These are phyloP conservation scores for Chaetomium globosum DNA, from an alignment of 2,329 filamentous ascomycete genomes.

Conservation along the genomic window DNA sequence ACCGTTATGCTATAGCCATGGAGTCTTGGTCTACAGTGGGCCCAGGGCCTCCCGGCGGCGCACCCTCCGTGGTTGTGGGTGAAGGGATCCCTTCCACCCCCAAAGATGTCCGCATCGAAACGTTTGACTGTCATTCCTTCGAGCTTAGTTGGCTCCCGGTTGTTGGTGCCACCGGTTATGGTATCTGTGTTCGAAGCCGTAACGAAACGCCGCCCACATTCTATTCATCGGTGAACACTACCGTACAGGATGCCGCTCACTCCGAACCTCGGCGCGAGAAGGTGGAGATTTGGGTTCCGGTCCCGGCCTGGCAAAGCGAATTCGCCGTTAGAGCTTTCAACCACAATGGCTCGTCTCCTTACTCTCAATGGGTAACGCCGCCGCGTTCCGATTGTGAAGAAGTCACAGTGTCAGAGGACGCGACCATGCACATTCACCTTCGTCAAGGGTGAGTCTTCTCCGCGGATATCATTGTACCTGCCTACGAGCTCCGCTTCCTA, in stretches of 20 bases:
- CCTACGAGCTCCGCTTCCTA: slow-evolving; percentile 2
- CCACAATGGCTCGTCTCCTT: slow-evolving; percentile 20
- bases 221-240: background rate
- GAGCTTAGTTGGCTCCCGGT: slow-evolving; percentile 24
- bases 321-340: slow-evolving; percentile 32
- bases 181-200: slow-evolving; percentile 10
- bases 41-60: slow-evolving; percentile 17
- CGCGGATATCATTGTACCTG: background rate
- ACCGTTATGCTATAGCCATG: slow-evolving; percentile 26
- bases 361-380: slow-evolving; percentile 27
- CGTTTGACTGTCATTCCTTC: slow-evolving; percentile 5
- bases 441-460: background rate
- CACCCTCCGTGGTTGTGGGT: slow-evolving; percentile 25
- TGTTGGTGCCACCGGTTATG: slow-evolving; percentile 21
- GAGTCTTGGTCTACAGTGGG: slow-evolving; percentile 31
- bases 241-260: background rate
- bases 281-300: background rate
- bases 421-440: slow-evolving; percentile 21
- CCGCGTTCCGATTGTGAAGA: background rate
- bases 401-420: slow-evolving; percentile 5
- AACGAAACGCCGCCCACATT: background rate
- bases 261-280: background rate
- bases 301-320: slow-evolving; percentile 23
- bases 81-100: slow-evolving; percentile 14
- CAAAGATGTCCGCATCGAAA: slow-evolving; percentile 6